Percentiles rank a stretch among this genome's conserved stretches.
Conservation (phyloP, 495 filamentous ascomycete species). For the Bacidia rubella region DNA sequence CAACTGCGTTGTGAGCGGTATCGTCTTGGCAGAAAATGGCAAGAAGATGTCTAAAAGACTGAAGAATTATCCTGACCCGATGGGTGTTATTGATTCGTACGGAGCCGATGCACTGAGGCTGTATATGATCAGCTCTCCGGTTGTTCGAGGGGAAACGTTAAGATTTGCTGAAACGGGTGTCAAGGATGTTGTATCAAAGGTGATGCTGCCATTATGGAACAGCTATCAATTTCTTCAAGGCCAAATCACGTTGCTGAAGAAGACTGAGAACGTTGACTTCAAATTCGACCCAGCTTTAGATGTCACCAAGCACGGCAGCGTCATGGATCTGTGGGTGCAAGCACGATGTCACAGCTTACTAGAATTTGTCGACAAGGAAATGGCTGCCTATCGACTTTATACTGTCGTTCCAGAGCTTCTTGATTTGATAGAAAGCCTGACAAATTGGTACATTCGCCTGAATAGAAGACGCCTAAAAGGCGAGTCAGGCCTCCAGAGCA, state of each 20-base stretch:
- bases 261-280: conserved; percentile 66
- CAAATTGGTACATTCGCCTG: conserved; percentile 99
- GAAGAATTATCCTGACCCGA: conserved; percentile 94
- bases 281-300: conserved; percentile 66
- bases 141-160: conserved; percentile 83
- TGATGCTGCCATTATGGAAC: conserved; percentile 91
- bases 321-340: conserved; percentile 96
- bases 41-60: conserved; percentile 99
- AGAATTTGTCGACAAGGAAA: conserved; percentile 88
- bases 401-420: conserved; percentile 88
- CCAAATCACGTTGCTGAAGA: conserved; percentile 88
- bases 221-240: conserved; percentile 95
- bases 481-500: conserved; percentile 70
- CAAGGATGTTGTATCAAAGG: conserved; percentile 90
- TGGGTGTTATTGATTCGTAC: conserved; percentile 70
- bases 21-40: conserved; percentile 88
- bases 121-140: conserved; percentile 94
- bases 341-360: conserved; percentile 87
- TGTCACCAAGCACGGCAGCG: conserved; percentile 56
- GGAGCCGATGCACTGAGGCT: conserved; percentile 88
- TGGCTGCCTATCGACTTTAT: conserved; percentile 83
- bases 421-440: conserved; percentile 82
- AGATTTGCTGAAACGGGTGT: conserved; percentile 88
- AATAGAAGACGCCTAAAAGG: conserved; percentile 94
- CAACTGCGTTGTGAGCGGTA: conserved; percentile 94